Evolutionary conservation across 2,329 filamentous ascomycete species (phyloP), one percentile per base, ranked within the genome.

Genomic region (Nectriaceae sp.): DNA sequence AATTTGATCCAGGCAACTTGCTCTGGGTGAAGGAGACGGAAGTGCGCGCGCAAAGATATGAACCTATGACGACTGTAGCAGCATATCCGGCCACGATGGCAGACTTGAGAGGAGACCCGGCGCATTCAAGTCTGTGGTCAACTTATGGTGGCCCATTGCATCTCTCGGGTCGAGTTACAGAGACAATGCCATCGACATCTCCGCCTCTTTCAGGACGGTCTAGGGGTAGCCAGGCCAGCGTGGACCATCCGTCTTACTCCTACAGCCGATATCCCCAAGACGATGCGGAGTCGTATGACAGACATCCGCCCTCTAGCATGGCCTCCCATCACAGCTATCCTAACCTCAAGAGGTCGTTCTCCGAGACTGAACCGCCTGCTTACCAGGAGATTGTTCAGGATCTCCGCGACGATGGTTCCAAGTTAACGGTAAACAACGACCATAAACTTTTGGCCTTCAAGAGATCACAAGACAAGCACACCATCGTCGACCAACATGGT

Each of bases 371-470:
- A 55, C 73, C 78, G 52, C 72, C 76, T 29, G 73, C 78, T 3
- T 83, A 83, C 67, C 77, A 79, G 55, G 81, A 84, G 61, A 82
- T 84, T 54, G 78, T 82, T 38, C 80, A 83, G 64, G 80, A 84
- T 57, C 70, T 83, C 49, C 74, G 80, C 37, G 80, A 83, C 44
- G 81, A 84, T 49, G 74, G 73, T 52, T 77, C 78, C 38, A 80
- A 82, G 63, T 69, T 82, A 55, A 76, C 75, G 33, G 77, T 80
- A 39, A 81, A 77, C 64, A 79, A 83, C 52, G 80, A 84, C 66
- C 80, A 84, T 65, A 83, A 84, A 64, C 70, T 84, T 29, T 65
- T 84, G 41, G 78, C 79, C 5, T 84, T 84, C 65, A 77, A 78
- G 58, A 75, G 76, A 47, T 70, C 74, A 8, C 77, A 78, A 55